Base-by-base conservation (phyloP, 768 basidiomycete genomes). In the Antrodiella citrinella region DNA sequence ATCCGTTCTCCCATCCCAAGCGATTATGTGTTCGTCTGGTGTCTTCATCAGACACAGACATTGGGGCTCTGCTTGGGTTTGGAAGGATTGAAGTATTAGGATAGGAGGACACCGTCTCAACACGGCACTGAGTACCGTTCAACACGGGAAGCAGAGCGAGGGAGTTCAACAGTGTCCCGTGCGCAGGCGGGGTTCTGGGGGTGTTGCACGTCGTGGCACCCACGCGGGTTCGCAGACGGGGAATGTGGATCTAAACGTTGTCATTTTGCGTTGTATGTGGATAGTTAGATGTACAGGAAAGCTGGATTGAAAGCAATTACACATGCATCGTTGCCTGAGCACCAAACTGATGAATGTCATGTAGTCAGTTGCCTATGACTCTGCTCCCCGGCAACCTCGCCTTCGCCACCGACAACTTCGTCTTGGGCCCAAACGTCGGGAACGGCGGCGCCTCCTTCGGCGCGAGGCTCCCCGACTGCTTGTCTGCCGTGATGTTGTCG, bases 401-500 rank as follows among this genome's bases (percentile, higher is more conserved):
- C 42, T 58, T 55, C 49, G 50, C 13, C 30, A 63, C 35, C 4
- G 44, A 44, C 20, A 55, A 44, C 21, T 45, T 48, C 4, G 48
- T 23, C 41, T 38, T 26, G 7, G 30, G 30, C 15, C 30, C 30
- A 7, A 55, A 50, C 13, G 47, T 20, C 4, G 59, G 49, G 44
- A 55, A 39, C 9, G 20, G 10, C 4, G 49, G 3, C 0, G 26
- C 3, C 18, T 3, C 48, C 45, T 26, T 51, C 4, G 62, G 56
- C 21, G 71, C 68, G 25, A 77, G 71, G 38, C 65, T 74, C 18
- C 85, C 85, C 18, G 74, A 68, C 50, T 82, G 67, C 18, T 68
- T 61, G 58, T 89, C 81, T 35, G 76, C 67, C 3, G 78, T 77
- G 58, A 90, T 83, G 58, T 71, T 72, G 59, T 82, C 75, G 54